Evolutionary conservation across 805 yeast genomes (phyloP), one percentile per base, ranked within the genome.

Genomic region (Candida wancherniae): DNA sequence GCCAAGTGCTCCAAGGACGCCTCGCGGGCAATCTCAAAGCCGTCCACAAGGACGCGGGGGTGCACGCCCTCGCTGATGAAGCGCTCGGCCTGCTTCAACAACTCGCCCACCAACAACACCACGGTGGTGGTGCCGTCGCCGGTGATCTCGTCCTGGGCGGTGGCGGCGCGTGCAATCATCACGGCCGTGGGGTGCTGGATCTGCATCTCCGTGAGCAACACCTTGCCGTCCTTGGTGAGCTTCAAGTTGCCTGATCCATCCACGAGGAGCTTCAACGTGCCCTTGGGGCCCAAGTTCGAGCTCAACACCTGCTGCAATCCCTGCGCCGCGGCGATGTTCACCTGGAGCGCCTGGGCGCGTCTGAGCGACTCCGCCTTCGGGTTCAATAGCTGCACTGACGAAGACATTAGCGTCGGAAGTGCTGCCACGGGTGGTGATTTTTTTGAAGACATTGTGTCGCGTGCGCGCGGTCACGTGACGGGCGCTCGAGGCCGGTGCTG

Each of bases 101-200:
- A 67, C 58, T 90, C 97, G 34, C 98, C 98, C 24, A 92, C 98
- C 33, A 88, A 71, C 41, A 94, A 69, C 26, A 88, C 90, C 33
- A 92, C 98, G 2, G 96, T 83, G 5, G 97, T 90, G 33, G 98
- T 92, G 43, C 98, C 98, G 61, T 92, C 98, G 29, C 98, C 98
- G n/a, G 97, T 84, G 54, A 92, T 86, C 60, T 92, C 98, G 58
- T 92, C 98, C 62, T 92, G 98, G 0, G 98, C 97, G 26, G 95
- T 78, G 29, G 98, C 98, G 9, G 97, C 98, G 44, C 97, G 74
- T 3, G 98, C 95, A 43, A 65, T 64, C 70, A 64, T 64, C 24
- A 67, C 69, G 1, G 71, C 71, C 5, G 71, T 67, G 8, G 72
- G 71, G 37, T 67, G 70, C 44, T 67, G 71, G 60, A 90, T 90